Evolutionary conservation across 768 basidiomycete species (phyloP), one percentile per base, ranked within the genome.

Genomic region (Imleria badia): DNA sequence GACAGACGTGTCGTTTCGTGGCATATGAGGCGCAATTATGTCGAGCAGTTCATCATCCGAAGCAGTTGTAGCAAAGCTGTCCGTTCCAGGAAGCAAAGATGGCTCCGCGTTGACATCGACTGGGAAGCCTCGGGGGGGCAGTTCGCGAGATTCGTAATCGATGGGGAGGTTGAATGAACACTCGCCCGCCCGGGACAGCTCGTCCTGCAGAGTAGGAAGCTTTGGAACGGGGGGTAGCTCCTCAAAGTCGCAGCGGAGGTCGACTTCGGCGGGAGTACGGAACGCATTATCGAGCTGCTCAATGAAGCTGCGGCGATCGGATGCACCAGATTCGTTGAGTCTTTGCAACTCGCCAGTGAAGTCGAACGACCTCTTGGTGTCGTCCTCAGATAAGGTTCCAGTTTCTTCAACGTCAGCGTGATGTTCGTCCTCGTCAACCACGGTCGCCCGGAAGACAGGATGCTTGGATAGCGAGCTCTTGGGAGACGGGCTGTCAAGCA

Each of bases 261-360:
- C 81, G 23, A 89, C 72, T 63, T 84, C 85, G 17, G 87, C 84
- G 0, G 89, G 89, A 0, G 88, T 89, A 57, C 81, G 78, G 75
- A 92, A 92, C 1, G 89, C 89, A 48, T 77, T 84, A 73, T 91
- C 90, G 22, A 91, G 72, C 69, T 93, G 85, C 67, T 91, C 88
- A 5, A 92, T 85, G 63, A 93, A 93, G 69, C 89, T 91, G 13
- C 69, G 75, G 11, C 88, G 73, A 63, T 89, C 84, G 1, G 83
- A 84, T 1, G 63, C 87, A 33, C 86, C 86, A 7, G 83, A 85
- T 60, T 88, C 84, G 49, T 86, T 85, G 45, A 92, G 75, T 61
- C 75, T 83, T 68, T 79, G 72, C 48, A 92, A 69, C 67, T 91
- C 91, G 36, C 85, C 87, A 0, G 91, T 93, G 64, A 92, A 93